Conservation (phyloP, 1,284 basidiomycete species). For the Rhodotorula sp. region DNA sequence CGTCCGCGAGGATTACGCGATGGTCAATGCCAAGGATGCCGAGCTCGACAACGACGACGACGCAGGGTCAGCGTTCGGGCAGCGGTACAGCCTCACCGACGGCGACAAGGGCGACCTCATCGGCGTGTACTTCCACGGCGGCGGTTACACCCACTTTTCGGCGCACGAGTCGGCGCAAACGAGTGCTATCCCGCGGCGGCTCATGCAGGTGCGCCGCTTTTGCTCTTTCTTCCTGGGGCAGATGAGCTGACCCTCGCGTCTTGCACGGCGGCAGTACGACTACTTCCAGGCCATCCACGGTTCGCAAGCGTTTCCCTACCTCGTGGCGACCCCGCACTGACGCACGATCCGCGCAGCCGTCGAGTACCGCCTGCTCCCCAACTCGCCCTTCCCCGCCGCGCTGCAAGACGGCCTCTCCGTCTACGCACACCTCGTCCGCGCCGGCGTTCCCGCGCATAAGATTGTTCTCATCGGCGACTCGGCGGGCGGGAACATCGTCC, state of each 20-base stretch:
- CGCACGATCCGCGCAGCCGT: conserved; percentile 14
- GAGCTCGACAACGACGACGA: conserved; percentile 7
- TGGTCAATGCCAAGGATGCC: conserved; percentile 8
- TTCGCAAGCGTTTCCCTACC: not conserved
- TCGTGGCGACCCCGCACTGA: not conserved
- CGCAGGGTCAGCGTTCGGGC: not conserved
- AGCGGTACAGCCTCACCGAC: not conserved
- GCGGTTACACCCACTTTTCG: conserved; percentile 40
- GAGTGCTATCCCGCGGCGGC: conserved; percentile 31
- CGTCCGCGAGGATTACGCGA: conserved; percentile 7
- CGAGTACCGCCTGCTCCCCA: conserved; percentile 38
- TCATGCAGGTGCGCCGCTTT: conserved; percentile 15
- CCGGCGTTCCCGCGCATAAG: conserved; percentile 40
- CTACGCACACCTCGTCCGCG: conserved; percentile 29
- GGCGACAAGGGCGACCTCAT: conserved; percentile 26
- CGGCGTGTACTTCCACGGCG: conserved; percentile 40
- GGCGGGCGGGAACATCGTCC: conserved; percentile 51
- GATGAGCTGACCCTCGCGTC: not conserved
- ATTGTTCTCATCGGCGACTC: conserved; percentile 51
- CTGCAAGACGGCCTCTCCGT: conserved; percentile 38
- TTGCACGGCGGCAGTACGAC: conserved; percentile 9
- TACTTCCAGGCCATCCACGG: conserved; percentile 29
- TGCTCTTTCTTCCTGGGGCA: not conserved
- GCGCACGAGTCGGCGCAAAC: conserved; percentile 39
- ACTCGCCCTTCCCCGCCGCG: conserved; percentile 37